These are phyloP conservation scores for Nicotiana sylvestris DNA, from an alignment of 257 asterid species.

Conservation along the genomic window DNA sequence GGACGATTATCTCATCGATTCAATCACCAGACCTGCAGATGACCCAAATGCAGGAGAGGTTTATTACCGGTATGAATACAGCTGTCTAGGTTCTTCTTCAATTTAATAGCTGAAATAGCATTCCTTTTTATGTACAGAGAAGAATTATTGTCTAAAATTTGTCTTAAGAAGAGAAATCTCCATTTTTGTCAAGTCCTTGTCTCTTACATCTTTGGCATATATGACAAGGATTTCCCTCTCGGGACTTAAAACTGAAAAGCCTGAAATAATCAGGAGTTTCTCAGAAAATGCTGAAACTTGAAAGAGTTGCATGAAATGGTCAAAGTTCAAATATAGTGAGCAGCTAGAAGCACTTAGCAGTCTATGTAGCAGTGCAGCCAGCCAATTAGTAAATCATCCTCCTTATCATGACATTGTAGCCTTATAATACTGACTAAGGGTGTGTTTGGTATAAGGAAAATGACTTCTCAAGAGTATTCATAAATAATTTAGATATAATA, in stretches of 20 bases:
- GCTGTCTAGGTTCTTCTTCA: not conserved
- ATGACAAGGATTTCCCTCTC: not conserved
- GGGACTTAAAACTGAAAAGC: not conserved
- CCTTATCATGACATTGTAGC: not conserved
- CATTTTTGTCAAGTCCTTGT: not conserved
- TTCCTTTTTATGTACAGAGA: not conserved
- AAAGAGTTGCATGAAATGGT: not conserved
- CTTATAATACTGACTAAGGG: not conserved
- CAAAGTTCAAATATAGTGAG: not conserved
- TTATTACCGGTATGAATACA: slow-evolving; percentile 60
- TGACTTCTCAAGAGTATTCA: no score
- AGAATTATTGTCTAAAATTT: not conserved
- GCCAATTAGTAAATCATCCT: no score
- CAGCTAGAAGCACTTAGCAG: not conserved
- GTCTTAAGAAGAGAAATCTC: not conserved
- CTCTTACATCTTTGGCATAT: not conserved
- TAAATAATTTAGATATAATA: no score
- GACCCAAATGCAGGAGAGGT: slow-evolving; percentile 96
- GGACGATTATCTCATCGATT: slow-evolving; percentile 75
- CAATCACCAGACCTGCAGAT: slow-evolving; percentile 73
- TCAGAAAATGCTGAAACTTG: not conserved
- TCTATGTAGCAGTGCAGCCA: not conserved
- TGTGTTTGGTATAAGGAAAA: no score
- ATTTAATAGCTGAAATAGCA: not conserved
- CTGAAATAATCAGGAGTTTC: not conserved